Evolutionary conservation across 2,329 filamentous ascomycete species (phyloP).

Genomic region (Bertia moriformis): DNA sequence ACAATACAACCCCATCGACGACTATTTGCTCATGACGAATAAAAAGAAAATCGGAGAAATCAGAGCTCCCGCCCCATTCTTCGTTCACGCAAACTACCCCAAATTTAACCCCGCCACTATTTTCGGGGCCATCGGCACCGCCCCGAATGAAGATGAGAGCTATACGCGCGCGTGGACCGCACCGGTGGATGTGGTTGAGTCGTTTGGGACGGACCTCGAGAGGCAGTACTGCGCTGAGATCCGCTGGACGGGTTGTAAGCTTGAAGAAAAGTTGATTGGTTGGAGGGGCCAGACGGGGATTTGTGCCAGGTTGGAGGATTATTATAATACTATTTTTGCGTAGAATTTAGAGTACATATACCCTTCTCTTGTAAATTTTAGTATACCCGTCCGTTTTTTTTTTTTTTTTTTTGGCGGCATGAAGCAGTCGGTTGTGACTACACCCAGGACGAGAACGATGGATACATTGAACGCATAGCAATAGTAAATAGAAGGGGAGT

Average conservation of each 20-base stretch:
- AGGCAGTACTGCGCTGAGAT: slow-evolving; percentile 22
- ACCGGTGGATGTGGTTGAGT: slow-evolving; percentile 13
- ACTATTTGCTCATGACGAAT: not conserved
- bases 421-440: too few relatives aligned
- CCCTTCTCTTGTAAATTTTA: too few relatives aligned
- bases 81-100: not conserved
- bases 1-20: not conserved
- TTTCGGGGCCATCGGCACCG: slow-evolving; percentile 18
- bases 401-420: too few relatives aligned
- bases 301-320: slow-evolving; percentile 14
- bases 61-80: not conserved
- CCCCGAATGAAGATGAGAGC: slow-evolving; percentile 16
- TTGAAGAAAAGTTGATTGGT: slow-evolving; percentile 15
- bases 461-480: too few relatives aligned
- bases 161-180: slow-evolving; percentile 19
- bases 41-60: not conserved
- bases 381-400: too few relatives aligned
- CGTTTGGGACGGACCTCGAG: slow-evolving; percentile 22
- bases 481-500: too few relatives aligned
- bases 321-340: slow-evolving; percentile 16
- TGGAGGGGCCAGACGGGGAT: slow-evolving; percentile 15
- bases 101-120: slow-evolving; percentile 3
- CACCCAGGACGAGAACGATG: too few relatives aligned
- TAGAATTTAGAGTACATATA: too few relatives aligned
- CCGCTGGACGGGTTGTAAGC: slow-evolving; percentile 19